Evolutionary conservation across 345 rosid genomes (phyloP), one percentile per base, ranked within the genome.

Genomic region (Acer saccharum): DNA sequence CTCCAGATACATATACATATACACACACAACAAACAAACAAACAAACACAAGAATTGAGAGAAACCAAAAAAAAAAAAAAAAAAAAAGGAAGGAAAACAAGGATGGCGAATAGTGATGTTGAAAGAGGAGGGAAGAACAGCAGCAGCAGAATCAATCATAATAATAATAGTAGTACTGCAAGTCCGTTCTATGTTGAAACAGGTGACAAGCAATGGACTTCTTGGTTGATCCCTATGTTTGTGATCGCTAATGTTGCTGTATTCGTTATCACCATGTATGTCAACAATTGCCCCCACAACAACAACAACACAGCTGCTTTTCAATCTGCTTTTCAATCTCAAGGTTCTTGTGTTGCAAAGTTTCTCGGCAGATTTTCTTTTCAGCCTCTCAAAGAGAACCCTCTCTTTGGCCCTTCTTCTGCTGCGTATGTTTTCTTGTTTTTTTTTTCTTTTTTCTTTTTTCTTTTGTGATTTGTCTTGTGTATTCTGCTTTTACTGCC

Each of bases 361-460:
- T 90, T 93, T 76, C 92, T 97, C 3, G 90, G 96, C 9, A 90
- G 98, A 77, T 54, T 95, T 69, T 90, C 98, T 9, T 97, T 97
- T 83, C 87, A 94, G 86, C 98, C 99, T 35, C 83, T 89, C 75
- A 89, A 75, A 77, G 98, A 91, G 81, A 97, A 97, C 72, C 99
- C 99, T 82, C 90, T 94, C 57, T 89, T 97, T 75, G 99, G 98
- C 29, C 98, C 98, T 3, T 97, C 99, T 78, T 88, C 98, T 83
- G 35, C 68, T 6, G 89, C 98, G 98, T 97, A 81, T 87, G 97
- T 83, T 70, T 16, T 25, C 57, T 72, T 11, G 3, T 48, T 27
- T 3, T 23, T 3, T 23, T 23, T 23, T 23, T 23, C 25, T 23
- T 23, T n/a, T 13, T 14, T 25, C 20, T 50, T 12, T 58, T 63